Base-by-base conservation (phyloP, 768 basidiomycete species). In the Rickenella mellea region DNA sequence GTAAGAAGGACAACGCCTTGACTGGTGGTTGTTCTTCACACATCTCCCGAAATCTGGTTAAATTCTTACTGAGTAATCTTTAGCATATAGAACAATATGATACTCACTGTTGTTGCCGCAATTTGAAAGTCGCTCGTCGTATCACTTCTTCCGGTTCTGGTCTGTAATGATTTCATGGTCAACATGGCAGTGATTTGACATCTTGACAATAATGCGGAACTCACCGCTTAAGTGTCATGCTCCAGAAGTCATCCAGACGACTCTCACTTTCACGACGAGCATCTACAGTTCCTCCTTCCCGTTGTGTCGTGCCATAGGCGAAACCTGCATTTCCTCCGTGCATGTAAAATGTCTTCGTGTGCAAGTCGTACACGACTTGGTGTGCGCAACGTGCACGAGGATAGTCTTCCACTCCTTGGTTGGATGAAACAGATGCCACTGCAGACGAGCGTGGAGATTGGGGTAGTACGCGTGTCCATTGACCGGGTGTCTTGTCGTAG, bases 221-320 rank as follows among this genome's bases (percentile, higher is more conserved):
- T 27, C 44, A 85, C 86, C 84, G 73, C 48, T 69, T 56, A 27
- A 89, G 55, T 27, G 63, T 66, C 78, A 87, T 81, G 56, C 65
- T 69, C 86, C 87, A 90, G 47, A 90, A 78, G 57, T 88, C 86
- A 52, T 83, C 77, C 56, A 89, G 49, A 45, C 83, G 65, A 44
- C 57, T 65, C 49, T 76, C 73, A 41, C 57, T 63, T n/a, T n/a
- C n/a, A n/a, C n/a, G n/a, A n/a, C n/a, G n/a, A n/a, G n/a, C n/a
- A n/a, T n/a, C n/a, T 25, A 40, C 43, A n/a, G 43, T 40, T 24
- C 26, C 37, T 35, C 46, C 39, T 51, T 49, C 48, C 27, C 26
- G 26, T 26, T 39, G 4, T 20, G 17, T 24, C n/a, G 14, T 14
- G 30, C 35, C 40, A 10, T 32, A 30, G 10, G 51, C 56, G 32